Base-by-base conservation (phyloP, 257 asterid species). In the Nicotiana tabacum region DNA sequence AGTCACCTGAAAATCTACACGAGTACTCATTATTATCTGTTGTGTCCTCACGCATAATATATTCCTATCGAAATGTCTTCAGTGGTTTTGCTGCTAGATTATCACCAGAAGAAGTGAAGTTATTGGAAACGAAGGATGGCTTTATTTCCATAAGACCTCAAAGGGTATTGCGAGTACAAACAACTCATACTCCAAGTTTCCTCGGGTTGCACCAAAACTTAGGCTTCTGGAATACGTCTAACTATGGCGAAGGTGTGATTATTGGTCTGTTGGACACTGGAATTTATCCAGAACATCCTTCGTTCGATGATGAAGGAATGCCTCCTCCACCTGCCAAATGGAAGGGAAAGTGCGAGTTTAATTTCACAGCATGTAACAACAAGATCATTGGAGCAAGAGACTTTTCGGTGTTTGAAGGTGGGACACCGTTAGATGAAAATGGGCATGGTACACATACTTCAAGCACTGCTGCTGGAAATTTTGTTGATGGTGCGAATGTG, bases 361-460 rank as follows among this genome's bases (percentile, higher is more conserved):
- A 67, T 39, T 78, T 78, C 70, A 81, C 77, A 67, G 84, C 18
- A 43, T 81, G 84, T 53, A 81, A 81, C 56, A 81, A 81, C 80
- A 81, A 81, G 3, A 53, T 81, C 9, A 81, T 81, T 7, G 84
- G 84, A 21, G 68, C 84, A 18, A 81, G 57, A 55, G 21, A 9
- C 18, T 51, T 81, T 53, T 74, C 33, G 64, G n/a, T 9, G 13
- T 17, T 15, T 74, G 80, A 74, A 48, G 80, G 21, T 48, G 80
- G 67, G 15, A 51, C 61, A 2, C 77, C 53, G 0, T 21, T 81
- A 4, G 84, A 81, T 51, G 24, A 16, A 16, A 39, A 67, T 64
- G 84, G 84, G 3, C 84, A 81, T 53, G 84, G 84, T 17, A 81
- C 84, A 15, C 84, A 81, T 55, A 81, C 84, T 15, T 66, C 84